Base-by-base conservation (phyloP, 371 early-diverging fungal species). In the Ordospora pajunii region DNA sequence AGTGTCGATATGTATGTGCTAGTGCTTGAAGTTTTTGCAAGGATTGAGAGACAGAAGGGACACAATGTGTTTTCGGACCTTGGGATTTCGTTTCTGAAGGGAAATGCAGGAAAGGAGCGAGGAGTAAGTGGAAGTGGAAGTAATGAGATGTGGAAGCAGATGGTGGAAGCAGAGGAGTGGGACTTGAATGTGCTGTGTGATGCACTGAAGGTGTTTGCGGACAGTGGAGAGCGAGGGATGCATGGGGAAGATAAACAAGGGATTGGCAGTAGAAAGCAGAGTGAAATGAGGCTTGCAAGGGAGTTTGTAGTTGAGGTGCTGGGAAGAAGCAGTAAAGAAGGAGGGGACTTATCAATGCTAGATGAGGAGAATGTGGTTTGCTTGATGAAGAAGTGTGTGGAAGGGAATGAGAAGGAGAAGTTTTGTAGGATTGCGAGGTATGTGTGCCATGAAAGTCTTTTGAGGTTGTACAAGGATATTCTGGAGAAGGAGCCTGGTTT, bases 31-130 rank as follows among this genome's bases (percentile, higher is more conserved):
- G 48, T 17, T 32, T 46, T 76, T 25, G 9, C 37, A 58, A 69
- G 44, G 42, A 72, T 51, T 17, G 53, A 62, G 14, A 72, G 58
- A 45, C 76, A 72, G 42, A 76, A 43, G 43, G 27, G 46, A 19
- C 11, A n/a, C 6, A 17, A 40, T 2, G n/a, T 58, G 25, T 40
- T 58, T 58, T 58, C 58, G 0, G 58, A 58, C 12, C 37, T 58
- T 37, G 37, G 58, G 37, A 58, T 58, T 58, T 58, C 58, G 58
- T 58, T 58, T 37, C 25, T 58, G 37, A 58, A 58, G 58, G 40
- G 1, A 7, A 17, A 17, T 37, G 17, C 58, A 58, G 58, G 27
- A 58, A 58, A 58, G 14, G 58, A 58, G 17, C 27, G 58, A 17
- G 32, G 32, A 32, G 5, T 32, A 32, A 17, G 27, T 19, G 37